Conservation (phyloP, 2,329 filamentous ascomycete species). For the Trichoderma polysporum region DNA sequence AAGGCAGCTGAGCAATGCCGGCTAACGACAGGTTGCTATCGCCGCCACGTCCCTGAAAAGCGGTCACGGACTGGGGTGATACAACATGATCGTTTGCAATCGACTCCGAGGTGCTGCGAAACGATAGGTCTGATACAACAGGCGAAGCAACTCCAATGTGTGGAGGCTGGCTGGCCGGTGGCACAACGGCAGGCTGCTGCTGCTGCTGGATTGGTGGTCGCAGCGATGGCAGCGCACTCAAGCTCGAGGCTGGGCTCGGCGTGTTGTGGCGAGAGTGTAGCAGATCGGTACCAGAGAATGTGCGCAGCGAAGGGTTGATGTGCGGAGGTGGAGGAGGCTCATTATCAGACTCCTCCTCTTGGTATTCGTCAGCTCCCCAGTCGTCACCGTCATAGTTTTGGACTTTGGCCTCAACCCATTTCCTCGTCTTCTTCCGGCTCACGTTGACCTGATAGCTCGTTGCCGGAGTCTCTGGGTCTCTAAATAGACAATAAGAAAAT, state of each 20-base stretch:
- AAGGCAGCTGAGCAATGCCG: conserved; percentile 7
- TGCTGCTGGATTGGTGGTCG: neutral
- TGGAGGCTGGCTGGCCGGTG: neutral
- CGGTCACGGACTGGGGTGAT: conserved; percentile 16
- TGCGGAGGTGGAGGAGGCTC: conserved; percentile 25
- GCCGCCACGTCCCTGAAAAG: neutral
- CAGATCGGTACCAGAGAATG: conserved; percentile 17
- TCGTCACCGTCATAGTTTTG: conserved; percentile 90
- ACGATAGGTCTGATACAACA: conserved; percentile 14
- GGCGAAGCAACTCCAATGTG: conserved; percentile 10
- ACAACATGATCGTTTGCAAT: neutral
- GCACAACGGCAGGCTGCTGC: conserved; percentile 4
- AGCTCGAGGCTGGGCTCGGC: conserved; percentile 4
- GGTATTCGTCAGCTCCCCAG: conserved; percentile 77
- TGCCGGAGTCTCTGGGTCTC: conserved; percentile 35
- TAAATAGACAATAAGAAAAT: conserved; percentile 19
- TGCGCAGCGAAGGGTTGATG: conserved; percentile 14
- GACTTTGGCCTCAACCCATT: conserved; percentile 89
- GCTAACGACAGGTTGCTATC: conserved; percentile 12
- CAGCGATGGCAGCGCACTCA: conserved; percentile 14
- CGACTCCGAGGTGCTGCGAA: conserved; percentile 13
- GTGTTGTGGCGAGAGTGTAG: conserved; percentile 16
- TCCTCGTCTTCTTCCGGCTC: conserved; percentile 84
- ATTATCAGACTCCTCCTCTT: conserved; percentile 46
- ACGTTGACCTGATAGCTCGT: conserved; percentile 76